A percentile compares a stretch with the other conserved stretches of the same genome.
These are phyloP conservation scores for Aspergillus versicolor DNA, from an alignment of 2,329 filamentous ascomycete species.

Conservation along the genomic window DNA sequence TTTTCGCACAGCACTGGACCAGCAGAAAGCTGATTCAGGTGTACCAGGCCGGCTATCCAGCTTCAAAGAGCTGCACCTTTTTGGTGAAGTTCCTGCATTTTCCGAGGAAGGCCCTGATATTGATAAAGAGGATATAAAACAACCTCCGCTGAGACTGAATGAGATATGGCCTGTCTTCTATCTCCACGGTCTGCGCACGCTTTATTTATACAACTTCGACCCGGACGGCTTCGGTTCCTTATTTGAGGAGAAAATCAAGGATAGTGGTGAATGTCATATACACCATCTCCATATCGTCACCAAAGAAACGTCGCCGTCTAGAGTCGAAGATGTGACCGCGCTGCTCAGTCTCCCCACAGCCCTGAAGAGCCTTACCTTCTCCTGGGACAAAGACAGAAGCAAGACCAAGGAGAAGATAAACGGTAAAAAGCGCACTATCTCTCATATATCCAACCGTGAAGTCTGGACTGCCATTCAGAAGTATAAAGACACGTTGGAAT, in stretches of 20 bases:
- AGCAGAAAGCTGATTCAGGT: background rate
- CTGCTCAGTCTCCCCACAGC: background rate
- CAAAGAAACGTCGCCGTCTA: background rate
- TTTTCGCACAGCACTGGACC: background rate
- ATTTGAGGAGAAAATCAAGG: background rate
- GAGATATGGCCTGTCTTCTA: constrained; percentile 4
- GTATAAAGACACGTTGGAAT: background rate
- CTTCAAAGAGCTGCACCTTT: background rate
- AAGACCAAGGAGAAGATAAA: background rate
- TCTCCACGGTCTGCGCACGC: background rate
- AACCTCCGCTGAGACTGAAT: background rate
- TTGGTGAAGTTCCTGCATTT: background rate
- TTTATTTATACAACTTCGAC: background rate
- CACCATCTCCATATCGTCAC: background rate
- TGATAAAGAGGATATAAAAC: background rate
- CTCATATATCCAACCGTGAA: background rate
- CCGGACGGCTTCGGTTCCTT: background rate
- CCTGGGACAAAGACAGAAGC: background rate
- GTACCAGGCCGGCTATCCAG: background rate
- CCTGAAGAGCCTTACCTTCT: constrained; percentile 3
- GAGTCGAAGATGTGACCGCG: background rate
- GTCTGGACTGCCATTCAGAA: background rate
- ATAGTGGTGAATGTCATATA: background rate
- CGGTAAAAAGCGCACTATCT: background rate
- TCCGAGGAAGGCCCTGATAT: background rate